Percentiles rank a stretch among this genome's conserved stretches.
These are phyloP conservation scores for Nakazawaea wyomingensis DNA, from an alignment of 805 yeast genomes.

Conservation along the genomic window DNA sequence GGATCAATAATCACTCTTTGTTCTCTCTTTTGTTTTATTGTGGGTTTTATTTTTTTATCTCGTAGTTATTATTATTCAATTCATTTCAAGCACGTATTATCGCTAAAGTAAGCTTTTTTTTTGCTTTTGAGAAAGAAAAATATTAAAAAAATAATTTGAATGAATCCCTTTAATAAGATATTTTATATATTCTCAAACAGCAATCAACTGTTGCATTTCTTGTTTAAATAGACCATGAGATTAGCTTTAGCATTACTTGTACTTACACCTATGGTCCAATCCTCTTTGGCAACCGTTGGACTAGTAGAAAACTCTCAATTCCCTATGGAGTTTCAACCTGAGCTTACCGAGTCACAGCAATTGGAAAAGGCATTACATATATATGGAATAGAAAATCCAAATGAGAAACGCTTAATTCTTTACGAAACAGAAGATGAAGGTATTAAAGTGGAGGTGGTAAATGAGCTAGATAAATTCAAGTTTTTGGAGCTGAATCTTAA, in stretches of 20 bases:
- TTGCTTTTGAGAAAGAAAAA: too few relatives aligned
- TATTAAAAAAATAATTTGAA: too few relatives aligned
- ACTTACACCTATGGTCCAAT: background rate
- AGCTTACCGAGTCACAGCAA: background rate
- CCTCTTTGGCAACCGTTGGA: background rate
- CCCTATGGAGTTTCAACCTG: background rate
- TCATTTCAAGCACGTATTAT: too few relatives aligned
- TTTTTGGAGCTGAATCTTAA: constrained; percentile 39
- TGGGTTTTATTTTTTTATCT: too few relatives aligned
- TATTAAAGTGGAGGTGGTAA: constrained; percentile 14
- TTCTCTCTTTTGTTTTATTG: background rate
- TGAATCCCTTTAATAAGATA: too few relatives aligned
- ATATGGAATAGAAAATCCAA: background rate
- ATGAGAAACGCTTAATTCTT: constrained; percentile 5
- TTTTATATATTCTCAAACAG: too few relatives aligned
- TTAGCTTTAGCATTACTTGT: background rate
- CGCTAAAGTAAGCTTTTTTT: too few relatives aligned
- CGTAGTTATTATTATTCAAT: too few relatives aligned
- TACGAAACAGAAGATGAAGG: background rate
- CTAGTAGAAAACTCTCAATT: background rate
- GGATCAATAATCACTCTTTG: too few relatives aligned
- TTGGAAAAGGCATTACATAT: background rate
- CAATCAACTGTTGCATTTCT: too few relatives aligned
- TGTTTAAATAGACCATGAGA: too few relatives aligned
- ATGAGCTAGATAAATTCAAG: constrained; percentile 31